Evolutionary conservation across 176 grass and related monocot genomes (phyloP).

Genomic region (Paspalum vaginatum): DNA sequence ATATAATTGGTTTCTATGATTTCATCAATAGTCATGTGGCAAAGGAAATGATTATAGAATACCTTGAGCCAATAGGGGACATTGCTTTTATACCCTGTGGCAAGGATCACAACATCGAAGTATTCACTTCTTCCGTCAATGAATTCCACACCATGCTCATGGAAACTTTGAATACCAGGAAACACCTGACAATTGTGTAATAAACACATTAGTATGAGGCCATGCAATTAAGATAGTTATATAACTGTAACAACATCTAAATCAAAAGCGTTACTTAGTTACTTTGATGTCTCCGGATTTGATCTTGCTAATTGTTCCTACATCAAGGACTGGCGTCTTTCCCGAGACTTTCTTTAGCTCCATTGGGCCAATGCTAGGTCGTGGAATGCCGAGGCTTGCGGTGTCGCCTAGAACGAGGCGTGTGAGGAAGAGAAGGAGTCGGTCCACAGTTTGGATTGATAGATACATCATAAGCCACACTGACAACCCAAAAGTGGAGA

Average conservation of each 20-base stretch:
- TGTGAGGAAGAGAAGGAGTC: constrained; percentile 52
- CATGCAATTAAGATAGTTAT: background rate
- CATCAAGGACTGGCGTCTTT: constrained; percentile 90
- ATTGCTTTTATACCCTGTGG: constrained; percentile 87
- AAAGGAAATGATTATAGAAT: background rate
- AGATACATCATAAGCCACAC: constrained; percentile 64
- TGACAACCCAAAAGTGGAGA: constrained; percentile 80
- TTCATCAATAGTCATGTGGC: background rate
- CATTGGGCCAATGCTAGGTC: constrained; percentile 70
- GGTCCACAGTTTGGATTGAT: constrained; percentile 51
- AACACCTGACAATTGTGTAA: constrained; percentile 48
- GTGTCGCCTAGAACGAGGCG: constrained; percentile 69
- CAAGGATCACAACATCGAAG: constrained; percentile 73
- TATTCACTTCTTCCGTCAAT: constrained; percentile 56
- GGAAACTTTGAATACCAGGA: constrained; percentile 53
- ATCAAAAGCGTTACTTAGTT: background rate
- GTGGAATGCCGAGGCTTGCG: constrained; percentile 48
- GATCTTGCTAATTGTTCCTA: constrained; percentile 72
- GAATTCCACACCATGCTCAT: constrained; percentile 63
- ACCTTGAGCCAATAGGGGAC: constrained; percentile 93
- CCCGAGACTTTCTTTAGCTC: constrained; percentile 65
- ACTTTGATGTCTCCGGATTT: constrained; percentile 85
- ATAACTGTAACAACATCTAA: too few species aligned
- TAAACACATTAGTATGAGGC: background rate
- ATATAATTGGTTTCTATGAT: background rate